Conservation (phyloP, 2,329 filamentous ascomycete genomes). For the Pseudogymnoascus sp. region DNA sequence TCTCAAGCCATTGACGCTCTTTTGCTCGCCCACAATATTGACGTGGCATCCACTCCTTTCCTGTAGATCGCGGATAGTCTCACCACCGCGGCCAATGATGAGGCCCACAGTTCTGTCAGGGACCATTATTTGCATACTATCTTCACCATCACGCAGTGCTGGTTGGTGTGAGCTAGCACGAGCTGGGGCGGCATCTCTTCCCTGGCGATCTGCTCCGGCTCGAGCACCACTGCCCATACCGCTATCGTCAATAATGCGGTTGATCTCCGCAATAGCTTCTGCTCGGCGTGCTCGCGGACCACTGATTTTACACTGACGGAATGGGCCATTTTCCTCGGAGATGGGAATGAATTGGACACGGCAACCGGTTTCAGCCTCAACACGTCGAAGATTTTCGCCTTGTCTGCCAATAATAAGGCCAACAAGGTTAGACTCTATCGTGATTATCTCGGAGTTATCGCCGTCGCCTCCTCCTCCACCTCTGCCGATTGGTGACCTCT, state of each 20-base stretch:
- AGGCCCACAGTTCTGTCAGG: constrained; percentile 86
- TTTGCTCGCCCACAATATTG: constrained; percentile 88
- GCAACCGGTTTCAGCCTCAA: constrained; percentile 74
- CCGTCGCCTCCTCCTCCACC: constrained; percentile 35
- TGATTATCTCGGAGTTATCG: constrained; percentile 71
- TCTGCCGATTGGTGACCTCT: constrained; percentile 49
- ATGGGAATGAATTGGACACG: constrained; percentile 82
- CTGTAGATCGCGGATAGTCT: constrained; percentile 87
- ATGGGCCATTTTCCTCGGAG: constrained; percentile 59
- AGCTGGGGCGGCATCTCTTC: constrained; percentile 25
- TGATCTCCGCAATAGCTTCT: constrained; percentile 74
- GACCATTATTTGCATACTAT: constrained; percentile 88
- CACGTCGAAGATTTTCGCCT: constrained; percentile 78
- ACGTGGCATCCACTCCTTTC: constrained; percentile 90
- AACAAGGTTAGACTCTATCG: constrained; percentile 78
- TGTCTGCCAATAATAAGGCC: constrained; percentile 85
- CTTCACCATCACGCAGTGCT: constrained; percentile 66
- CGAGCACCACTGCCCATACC: constrained; percentile 49
- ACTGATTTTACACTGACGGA: constrained; percentile 78
- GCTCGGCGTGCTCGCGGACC: constrained; percentile 63
- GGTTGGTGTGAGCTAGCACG: constrained; percentile 30
- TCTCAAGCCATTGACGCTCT: constrained; percentile 81
- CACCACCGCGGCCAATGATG: constrained; percentile 87
- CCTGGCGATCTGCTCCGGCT: constrained; percentile 31
- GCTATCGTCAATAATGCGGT: constrained; percentile 81